These are phyloP conservation scores for Sporothrix protearum DNA, from an alignment of 2,329 filamentous ascomycete species.

Conservation along the genomic window DNA sequence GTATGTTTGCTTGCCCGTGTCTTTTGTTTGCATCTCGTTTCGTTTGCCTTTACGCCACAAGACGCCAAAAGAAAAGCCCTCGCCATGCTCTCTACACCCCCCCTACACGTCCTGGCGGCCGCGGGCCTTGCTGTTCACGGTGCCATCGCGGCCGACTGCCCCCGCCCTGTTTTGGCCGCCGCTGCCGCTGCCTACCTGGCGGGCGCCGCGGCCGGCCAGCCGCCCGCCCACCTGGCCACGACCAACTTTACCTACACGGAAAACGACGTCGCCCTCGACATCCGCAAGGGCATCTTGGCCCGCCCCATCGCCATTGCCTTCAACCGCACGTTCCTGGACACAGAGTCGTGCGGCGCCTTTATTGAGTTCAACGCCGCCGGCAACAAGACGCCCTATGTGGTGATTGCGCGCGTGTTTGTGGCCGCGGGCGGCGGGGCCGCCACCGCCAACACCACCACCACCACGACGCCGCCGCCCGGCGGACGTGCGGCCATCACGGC, in stretches of 20 bases:
- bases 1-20: not conserved
- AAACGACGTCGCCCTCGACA: conserved; percentile 29
- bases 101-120: not conserved
- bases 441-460: conserved; percentile 16
- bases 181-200: conserved; percentile 29
- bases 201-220: conserved; percentile 27
- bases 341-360: conserved; percentile 29
- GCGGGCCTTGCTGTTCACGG: not conserved
- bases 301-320: conserved; percentile 29
- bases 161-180: conserved; percentile 27
- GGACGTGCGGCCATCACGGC: too few relatives aligned
- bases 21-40: not conserved
- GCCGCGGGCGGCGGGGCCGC: conserved; percentile 19
- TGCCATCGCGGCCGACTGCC: conserved; percentile 29
- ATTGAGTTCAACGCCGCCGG: conserved; percentile 28
- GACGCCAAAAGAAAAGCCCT: too few relatives aligned
- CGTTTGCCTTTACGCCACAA: not conserved
- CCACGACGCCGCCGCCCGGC: too few relatives aligned
- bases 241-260: conserved; percentile 29
- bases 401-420: conserved; percentile 26
- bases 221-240: conserved; percentile 19
- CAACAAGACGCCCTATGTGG: conserved; percentile 29
- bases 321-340: conserved; percentile 30
- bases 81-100: not conserved
- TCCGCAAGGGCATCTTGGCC: conserved; percentile 29